Evolutionary conservation across 2,329 filamentous ascomycete species (phyloP).

Genomic region (Paramyrothecium roridum): DNA sequence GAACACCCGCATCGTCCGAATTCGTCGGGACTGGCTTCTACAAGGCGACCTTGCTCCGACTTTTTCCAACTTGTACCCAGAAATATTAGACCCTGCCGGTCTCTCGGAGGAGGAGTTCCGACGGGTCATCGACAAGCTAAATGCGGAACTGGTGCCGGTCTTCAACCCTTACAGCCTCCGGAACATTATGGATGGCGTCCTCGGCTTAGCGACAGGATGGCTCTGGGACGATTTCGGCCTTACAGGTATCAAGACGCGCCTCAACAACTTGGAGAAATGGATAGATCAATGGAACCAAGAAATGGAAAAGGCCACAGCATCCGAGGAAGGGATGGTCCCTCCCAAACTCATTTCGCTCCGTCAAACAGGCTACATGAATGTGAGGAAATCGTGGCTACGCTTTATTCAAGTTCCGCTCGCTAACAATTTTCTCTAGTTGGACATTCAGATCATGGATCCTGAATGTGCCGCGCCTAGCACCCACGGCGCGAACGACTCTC

Average conservation of each 20-base stretch:
- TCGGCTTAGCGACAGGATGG: conserved; percentile 87
- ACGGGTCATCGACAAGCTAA: conserved; percentile 75
- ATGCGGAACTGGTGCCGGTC: conserved; percentile 69
- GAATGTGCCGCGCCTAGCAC: conserved; percentile 54
- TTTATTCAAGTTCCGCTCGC: background rate
- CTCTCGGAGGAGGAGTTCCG: conserved; percentile 86
- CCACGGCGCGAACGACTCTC: conserved; percentile 31
- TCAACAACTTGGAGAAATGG: conserved; percentile 72
- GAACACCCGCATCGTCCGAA: conserved; percentile 84
- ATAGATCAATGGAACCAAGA: conserved; percentile 83
- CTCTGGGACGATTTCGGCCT: conserved; percentile 88
- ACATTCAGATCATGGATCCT: conserved; percentile 78
- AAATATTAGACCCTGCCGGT: conserved; percentile 83
- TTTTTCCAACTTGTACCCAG: conserved; percentile 92
- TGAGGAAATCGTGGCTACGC: conserved; percentile 35
- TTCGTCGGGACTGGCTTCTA: conserved; percentile 87
- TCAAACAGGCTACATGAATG: conserved; percentile 83
- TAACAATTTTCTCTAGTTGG: conserved; percentile 50
- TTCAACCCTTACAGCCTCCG: conserved; percentile 76
- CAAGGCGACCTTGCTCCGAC: conserved; percentile 87
- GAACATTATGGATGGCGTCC: conserved; percentile 74
- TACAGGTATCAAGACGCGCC: conserved; percentile 68
- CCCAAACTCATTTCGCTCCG: conserved; percentile 77
- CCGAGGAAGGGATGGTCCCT: conserved; percentile 46
- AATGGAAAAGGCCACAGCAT: conserved; percentile 53